These are phyloP conservation scores for Saccharum hybrid DNA, from an alignment of 202 grass and related monocot species.

Conservation along the genomic window DNA sequence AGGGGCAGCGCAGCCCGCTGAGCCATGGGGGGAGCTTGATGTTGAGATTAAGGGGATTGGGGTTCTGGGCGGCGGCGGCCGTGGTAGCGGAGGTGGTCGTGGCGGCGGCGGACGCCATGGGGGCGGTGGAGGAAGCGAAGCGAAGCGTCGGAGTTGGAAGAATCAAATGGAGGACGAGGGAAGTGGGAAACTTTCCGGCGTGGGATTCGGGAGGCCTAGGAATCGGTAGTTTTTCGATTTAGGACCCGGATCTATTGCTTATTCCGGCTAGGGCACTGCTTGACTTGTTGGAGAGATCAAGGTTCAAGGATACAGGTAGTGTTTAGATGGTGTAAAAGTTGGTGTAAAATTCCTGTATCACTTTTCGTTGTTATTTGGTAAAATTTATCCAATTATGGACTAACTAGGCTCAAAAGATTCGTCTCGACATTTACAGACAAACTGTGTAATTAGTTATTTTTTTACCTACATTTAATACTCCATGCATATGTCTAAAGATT, in stretches of 20 bases:
- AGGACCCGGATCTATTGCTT: background rate
- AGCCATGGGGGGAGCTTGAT: constrained; percentile 47
- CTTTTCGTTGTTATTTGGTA: too few relatives aligned
- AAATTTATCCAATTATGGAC: too few relatives aligned
- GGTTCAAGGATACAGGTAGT: too few relatives aligned
- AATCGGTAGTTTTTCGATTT: background rate
- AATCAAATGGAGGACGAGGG: constrained; percentile 43
- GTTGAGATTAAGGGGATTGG: constrained; percentile 35
- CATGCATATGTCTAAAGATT: too few relatives aligned
- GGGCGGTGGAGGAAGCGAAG: constrained; percentile 45
- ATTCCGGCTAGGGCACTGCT: too few relatives aligned
- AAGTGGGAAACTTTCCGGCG: constrained; percentile 24
- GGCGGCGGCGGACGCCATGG: constrained; percentile 50
- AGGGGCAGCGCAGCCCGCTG: constrained; percentile 41
- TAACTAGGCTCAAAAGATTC: too few relatives aligned
- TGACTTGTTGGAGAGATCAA: too few relatives aligned
- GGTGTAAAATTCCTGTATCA: too few relatives aligned
- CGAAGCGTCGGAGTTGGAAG: constrained; percentile 27
- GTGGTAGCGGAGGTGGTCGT: background rate
- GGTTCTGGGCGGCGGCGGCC: constrained; percentile 6
- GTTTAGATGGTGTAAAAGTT: too few relatives aligned
- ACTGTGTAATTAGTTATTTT: too few relatives aligned
- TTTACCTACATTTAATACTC: too few relatives aligned
- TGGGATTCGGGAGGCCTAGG: background rate
- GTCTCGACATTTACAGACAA: too few relatives aligned